Conservation (phyloP, 768 basidiomycete species). For the Hirschioporus abietinus region DNA sequence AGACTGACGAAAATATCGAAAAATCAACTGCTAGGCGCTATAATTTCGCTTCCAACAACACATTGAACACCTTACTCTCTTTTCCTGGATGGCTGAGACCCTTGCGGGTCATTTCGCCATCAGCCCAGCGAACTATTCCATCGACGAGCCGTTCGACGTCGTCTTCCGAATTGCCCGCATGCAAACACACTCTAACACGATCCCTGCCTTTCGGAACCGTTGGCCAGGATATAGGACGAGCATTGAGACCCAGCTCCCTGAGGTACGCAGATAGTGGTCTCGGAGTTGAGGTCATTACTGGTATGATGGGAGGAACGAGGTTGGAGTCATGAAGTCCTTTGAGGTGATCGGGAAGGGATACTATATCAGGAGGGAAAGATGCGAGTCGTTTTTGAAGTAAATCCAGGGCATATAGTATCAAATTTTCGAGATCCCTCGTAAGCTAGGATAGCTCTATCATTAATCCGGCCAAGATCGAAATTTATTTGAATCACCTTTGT, state of each 20-base stretch:
- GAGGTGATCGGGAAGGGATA: constrained; percentile 34
- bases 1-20: constrained; percentile 40
- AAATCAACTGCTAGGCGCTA: not conserved
- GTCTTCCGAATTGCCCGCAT: constrained; percentile 62
- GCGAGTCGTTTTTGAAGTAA: constrained; percentile 27
- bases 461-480: constrained; percentile 1
- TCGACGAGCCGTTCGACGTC: constrained; percentile 57
- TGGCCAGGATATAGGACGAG: constrained; percentile 77
- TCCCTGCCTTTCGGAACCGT: constrained; percentile 87
- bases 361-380: constrained; percentile 29
- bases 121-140: constrained; percentile 46
- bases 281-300: constrained; percentile 72
- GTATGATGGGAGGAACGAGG: constrained; percentile 74
- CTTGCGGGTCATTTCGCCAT: constrained; percentile 25
- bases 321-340: constrained; percentile 10
- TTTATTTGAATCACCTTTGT: constrained; percentile 39
- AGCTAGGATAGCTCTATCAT: constrained; percentile 19
- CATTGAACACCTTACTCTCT: not conserved
- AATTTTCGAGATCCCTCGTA: constrained; percentile 34
- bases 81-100: not conserved
- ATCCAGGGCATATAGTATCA: constrained; percentile 38
- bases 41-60: not conserved
- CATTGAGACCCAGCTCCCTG: constrained; percentile 45
- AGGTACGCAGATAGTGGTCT: constrained; percentile 73
- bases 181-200: constrained; percentile 84